Conservation (phyloP, 768 basidiomycete species). For the Tricholoma sp. region DNA sequence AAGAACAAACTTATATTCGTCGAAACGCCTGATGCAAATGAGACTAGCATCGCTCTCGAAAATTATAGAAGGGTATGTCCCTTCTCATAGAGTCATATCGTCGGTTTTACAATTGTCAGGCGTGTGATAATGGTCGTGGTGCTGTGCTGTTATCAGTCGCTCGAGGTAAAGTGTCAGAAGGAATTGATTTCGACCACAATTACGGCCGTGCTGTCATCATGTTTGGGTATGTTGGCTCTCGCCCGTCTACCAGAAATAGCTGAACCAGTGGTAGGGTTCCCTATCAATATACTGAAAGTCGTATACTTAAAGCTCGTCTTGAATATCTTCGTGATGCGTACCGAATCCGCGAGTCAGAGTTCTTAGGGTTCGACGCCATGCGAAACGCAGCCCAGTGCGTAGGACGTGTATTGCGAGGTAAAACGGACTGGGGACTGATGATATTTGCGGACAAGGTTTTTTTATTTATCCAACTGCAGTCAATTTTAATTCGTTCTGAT, state of each 20-base stretch:
- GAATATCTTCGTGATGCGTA: slow-evolving; percentile 99
- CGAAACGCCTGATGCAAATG: slow-evolving; percentile 98
- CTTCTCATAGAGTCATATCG: neutral
- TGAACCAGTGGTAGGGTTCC: slow-evolving; percentile 60
- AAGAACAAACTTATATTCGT: slow-evolving; percentile 99
- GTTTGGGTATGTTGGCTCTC: slow-evolving; percentile 74
- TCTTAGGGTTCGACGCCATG: slow-evolving; percentile 99
- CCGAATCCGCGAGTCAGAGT: slow-evolving; percentile 97
- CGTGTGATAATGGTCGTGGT: slow-evolving; percentile 97
- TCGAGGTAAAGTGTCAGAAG: slow-evolving; percentile 98
- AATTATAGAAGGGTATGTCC: slow-evolving; percentile 84
- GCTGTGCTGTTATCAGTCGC: slow-evolving; percentile 96
- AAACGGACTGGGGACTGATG: slow-evolving; percentile 99
- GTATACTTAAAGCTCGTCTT: slow-evolving; percentile 93
- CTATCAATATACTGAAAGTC: slow-evolving; percentile 97
- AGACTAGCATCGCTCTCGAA: slow-evolving; percentile 96
- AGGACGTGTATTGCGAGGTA: slow-evolving; percentile 93
- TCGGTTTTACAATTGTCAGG: slow-evolving; percentile 40
- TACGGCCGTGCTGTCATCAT: slow-evolving; percentile 99
- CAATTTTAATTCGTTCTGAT: neutral
- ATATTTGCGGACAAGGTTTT: slow-evolving; percentile 96
- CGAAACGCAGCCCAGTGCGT: slow-evolving; percentile 99
- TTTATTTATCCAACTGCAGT: neutral
- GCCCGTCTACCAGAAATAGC: slow-evolving; percentile 3
- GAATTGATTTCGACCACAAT: slow-evolving; percentile 99